Base-by-base conservation (phyloP, 1,284 basidiomycete species). In the Ceratobasidium sp. region DNA sequence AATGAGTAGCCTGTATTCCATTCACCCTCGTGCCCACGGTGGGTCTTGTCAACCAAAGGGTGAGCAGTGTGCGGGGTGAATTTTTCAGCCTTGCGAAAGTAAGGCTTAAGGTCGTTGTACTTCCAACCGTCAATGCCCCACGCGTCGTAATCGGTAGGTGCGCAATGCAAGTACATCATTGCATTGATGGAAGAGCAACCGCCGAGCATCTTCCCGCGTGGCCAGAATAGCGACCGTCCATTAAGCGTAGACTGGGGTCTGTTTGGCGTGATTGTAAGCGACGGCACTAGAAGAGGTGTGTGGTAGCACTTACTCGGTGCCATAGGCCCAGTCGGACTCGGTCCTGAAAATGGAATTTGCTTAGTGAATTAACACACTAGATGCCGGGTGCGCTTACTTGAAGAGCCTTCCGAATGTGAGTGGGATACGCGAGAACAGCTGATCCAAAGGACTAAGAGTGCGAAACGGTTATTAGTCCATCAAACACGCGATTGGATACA, bases 91-190 rank as follows among this genome's bases (percentile, higher is more conserved):
- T 70, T 73, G 40, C 29, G 34, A 56, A 75, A 77, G 56, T 68
- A 80, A 73, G 75, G 77, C 38, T 75, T 72, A 57, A 82, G 71
- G 17, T 76, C 75, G 0, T 74, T 69, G 54, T 77, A 80, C 0
- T 73, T 72, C 81, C 81, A 83, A 1, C 79, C 81, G 3, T 69
- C 73, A 0, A 78, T 79, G 13, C 80, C 80, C 82, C 82, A 83
- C 10, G 75, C 73, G 52, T 81, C 78, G 57, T 80, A 83, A 68
- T 83, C 82, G 73, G 73, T 71, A 4, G 73, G 72, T 13, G 73
- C 71, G 38, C 71, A 62, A 50, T 73, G 68, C 31, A 72, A 69
- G 54, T 73, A 71, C 50, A 75, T 72, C 69, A 75, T 70, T 12
- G 75, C 76, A 34, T 78, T 78, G 45, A 79, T 75, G 0, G 74